Evolutionary conservation across 2,329 filamentous ascomycete genomes (phyloP).

Genomic region (Microcyclospora tardicrescens): DNA sequence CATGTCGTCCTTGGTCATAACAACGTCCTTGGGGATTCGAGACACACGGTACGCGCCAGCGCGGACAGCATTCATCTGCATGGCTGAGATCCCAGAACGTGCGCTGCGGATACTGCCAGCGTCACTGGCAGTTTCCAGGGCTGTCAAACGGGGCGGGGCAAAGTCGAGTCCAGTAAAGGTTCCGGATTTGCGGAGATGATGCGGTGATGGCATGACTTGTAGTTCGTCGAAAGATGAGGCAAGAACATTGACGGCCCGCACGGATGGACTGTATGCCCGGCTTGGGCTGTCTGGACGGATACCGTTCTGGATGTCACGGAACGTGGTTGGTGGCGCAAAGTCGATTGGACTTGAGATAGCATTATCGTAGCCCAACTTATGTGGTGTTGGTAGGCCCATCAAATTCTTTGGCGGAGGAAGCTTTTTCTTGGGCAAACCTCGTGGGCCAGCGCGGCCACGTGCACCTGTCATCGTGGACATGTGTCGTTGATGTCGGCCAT

Average conservation of each 20-base stretch:
- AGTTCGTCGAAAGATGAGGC: constrained; percentile 80
- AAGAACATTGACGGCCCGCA: constrained; percentile 65
- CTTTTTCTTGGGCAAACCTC: constrained; percentile 37
- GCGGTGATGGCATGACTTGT: constrained; percentile 73
- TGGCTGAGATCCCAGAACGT: constrained; percentile 61
- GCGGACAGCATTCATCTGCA: constrained; percentile 59
- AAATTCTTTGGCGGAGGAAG: constrained; percentile 63
- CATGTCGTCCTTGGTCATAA: constrained; percentile 63
- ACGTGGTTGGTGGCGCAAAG: constrained; percentile 63
- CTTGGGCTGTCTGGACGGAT: constrained; percentile 46
- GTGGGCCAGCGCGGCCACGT: constrained; percentile 9
- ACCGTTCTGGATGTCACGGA: constrained; percentile 55
- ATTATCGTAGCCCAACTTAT: constrained; percentile 53
- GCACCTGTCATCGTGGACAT: constrained; percentile 29
- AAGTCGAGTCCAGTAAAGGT: constrained; percentile 74
- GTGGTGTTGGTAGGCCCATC: constrained; percentile 68
- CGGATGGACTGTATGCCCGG: constrained; percentile 59
- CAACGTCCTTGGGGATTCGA: constrained; percentile 65
- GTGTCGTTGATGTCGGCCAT: constrained; percentile 28
- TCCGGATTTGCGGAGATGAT: constrained; percentile 60
- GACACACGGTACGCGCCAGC: constrained; percentile 76
- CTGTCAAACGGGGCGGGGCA: constrained; percentile 63
- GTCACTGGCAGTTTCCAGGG: constrained; percentile 42
- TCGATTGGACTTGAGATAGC: constrained; percentile 59
- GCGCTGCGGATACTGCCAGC: constrained; percentile 50